Conservation (phyloP, 1,284 basidiomycete genomes). For the Retiboletus flavoniger region DNA sequence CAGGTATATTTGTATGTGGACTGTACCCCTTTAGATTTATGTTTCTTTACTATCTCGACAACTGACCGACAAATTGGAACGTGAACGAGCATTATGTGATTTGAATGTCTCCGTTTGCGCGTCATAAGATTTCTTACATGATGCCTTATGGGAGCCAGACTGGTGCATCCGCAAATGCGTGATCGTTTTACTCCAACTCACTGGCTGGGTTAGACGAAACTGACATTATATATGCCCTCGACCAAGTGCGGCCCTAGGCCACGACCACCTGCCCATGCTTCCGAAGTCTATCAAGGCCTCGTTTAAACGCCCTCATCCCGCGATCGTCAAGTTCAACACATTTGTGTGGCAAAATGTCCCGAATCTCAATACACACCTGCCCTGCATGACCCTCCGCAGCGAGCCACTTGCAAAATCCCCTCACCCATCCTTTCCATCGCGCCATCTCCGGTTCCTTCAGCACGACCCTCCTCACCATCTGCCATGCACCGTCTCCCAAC, state of each 20-base stretch:
- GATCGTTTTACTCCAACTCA: not conserved
- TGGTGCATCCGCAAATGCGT: no score
- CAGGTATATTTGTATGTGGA: no score
- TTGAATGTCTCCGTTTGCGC: no score
- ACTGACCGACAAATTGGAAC: no score
- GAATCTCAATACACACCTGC: constrained; percentile 15
- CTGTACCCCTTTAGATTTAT: no score
- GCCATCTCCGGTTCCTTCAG: constrained; percentile 19
- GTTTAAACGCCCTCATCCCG: constrained; percentile 3
- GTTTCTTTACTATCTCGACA: no score
- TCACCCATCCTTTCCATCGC: constrained; percentile 21
- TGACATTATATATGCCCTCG: not conserved
- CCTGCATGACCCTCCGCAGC: constrained; percentile 15
- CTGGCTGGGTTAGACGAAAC: not conserved
- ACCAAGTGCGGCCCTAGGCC: not conserved
- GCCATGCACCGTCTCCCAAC: constrained; percentile 17
- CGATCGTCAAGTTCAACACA: not conserved
- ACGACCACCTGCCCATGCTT: constrained; percentile 16
- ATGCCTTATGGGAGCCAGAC: no score
- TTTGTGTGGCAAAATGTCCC: not conserved
- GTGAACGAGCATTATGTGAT: no score
- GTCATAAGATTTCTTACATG: no score
- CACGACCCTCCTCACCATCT: constrained; percentile 10
- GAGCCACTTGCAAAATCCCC: constrained; percentile 21
- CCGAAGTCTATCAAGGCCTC: constrained; percentile 13